These are phyloP conservation scores for Hymenochaete sp. DNA, from an alignment of 1,284 basidiomycete genomes.

Conservation along the genomic window DNA sequence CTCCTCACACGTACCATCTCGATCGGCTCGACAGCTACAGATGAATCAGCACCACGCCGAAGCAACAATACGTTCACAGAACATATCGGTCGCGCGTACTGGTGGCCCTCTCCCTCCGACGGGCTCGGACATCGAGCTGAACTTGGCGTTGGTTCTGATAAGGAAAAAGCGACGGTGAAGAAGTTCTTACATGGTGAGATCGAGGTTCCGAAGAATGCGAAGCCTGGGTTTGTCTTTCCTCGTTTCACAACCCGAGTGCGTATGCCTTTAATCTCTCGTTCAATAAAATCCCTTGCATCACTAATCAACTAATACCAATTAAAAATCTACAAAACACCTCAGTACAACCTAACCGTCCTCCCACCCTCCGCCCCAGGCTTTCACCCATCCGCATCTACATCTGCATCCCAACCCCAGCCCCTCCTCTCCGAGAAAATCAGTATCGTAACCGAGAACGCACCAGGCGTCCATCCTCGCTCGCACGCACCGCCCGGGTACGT, in stretches of 20 bases:
- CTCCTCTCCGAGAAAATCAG: slow-evolving; percentile 36
- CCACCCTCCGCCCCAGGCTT: slow-evolving; percentile 38
- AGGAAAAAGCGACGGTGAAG: slow-evolving; percentile 16
- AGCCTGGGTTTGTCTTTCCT: slow-evolving; percentile 47
- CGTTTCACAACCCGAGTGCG: slow-evolving; percentile 39
- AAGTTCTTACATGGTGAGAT: slow-evolving; percentile 44
- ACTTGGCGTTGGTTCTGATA: too few relatives aligned
- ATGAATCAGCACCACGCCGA: slow-evolving; percentile 31
- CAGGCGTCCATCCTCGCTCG: slow-evolving; percentile 36
- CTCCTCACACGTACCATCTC: slow-evolving; percentile 31
- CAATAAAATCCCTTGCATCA: background rate
- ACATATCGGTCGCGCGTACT: slow-evolving; percentile 35
- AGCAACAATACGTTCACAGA: slow-evolving; percentile 41
- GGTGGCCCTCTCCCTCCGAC: slow-evolving; percentile 37
- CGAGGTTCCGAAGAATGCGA: slow-evolving; percentile 36
- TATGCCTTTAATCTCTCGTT: slow-evolving; percentile 20
- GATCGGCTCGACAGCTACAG: slow-evolving; percentile 39
- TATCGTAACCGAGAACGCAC: slow-evolving; percentile 35
- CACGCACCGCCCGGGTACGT: slow-evolving; percentile 48
- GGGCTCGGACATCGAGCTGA: too few relatives aligned
- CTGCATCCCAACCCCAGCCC: slow-evolving; percentile 22
- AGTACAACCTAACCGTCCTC: slow-evolving; percentile 15
- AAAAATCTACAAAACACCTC: background rate
- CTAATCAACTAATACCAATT: background rate
- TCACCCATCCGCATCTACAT: slow-evolving; percentile 22